phyloP scores from a whole-genome alignment of 2,329 filamentous ascomycete genomes.

The Diaporthe sp. region DNA sequence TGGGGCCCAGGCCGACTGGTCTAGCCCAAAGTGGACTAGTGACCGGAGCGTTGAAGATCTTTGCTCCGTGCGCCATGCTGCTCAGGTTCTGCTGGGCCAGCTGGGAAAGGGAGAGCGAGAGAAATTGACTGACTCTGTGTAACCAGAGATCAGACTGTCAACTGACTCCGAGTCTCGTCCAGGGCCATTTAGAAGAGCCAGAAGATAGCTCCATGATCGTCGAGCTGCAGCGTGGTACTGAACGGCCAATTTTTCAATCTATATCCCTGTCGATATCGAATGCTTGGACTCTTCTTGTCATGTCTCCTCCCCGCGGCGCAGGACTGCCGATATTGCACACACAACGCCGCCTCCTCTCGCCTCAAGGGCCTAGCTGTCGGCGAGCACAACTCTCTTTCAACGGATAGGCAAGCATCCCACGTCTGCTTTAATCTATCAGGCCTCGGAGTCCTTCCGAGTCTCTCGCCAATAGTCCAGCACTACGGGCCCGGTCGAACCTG shows the following conservation, averaged over 20 bases:
- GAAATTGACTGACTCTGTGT: conserved; percentile 6
- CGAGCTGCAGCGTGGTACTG: conserved; percentile 32
- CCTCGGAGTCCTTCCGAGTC: conserved; percentile 17
- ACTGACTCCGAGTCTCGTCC: conserved; percentile 7
- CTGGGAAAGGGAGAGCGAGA: background rate
- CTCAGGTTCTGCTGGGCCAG: background rate
- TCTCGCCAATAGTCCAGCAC: conserved; percentile 26
- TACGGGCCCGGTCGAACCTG: conserved; percentile 15
- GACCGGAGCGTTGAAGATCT: conserved; percentile 28
- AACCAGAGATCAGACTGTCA: conserved; percentile 1
- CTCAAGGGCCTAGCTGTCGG: background rate
- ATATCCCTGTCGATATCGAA: conserved; percentile 41
- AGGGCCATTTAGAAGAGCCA: background rate
- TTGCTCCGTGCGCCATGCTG: conserved; percentile 16
- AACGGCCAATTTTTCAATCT: conserved; percentile 41
- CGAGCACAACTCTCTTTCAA: background rate
- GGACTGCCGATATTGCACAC: conserved; percentile 32
- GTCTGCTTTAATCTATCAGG: conserved; percentile 23
- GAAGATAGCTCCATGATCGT: conserved; percentile 18
- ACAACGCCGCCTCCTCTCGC: conserved; percentile 12
- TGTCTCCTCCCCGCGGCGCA: background rate
- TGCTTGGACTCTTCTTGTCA: conserved; percentile 31
- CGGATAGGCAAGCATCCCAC: conserved; percentile 14
- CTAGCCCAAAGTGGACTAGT: conserved; percentile 17
- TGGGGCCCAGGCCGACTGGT: background rate